phyloP scores from a whole-genome alignment of 257 asterid species.

The Solanum infundibuliforme region DNA sequence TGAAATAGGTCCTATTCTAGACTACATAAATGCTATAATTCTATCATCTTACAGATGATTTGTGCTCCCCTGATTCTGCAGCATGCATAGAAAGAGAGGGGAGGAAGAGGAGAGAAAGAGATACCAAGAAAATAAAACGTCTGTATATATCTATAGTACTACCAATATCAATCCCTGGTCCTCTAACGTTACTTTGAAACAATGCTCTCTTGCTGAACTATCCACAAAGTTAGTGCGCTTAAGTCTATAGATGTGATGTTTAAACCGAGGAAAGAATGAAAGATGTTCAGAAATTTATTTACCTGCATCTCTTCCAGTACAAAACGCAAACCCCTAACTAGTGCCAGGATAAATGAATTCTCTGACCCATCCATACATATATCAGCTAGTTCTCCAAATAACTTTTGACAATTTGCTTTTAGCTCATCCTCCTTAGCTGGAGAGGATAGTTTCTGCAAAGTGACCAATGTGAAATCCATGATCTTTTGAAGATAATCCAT shows the following conservation, averaged over 20 bases:
- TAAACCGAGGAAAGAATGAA: background rate
- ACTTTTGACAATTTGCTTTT: constrained; percentile 38
- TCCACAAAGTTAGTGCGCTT: background rate
- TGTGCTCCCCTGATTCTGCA: background rate
- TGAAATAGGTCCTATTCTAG: background rate
- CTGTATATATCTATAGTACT: background rate
- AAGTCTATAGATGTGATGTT: background rate
- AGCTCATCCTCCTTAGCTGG: constrained; percentile 70
- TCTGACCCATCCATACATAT: constrained; percentile 28
- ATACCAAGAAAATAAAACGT: background rate
- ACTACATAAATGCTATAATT: background rate
- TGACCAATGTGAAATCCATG: constrained; percentile 52
- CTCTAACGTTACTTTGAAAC: background rate
- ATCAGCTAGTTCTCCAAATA: constrained; percentile 52
- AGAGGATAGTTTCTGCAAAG: constrained; percentile 70
- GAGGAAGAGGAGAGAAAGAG: background rate
- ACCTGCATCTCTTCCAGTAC: constrained; percentile 89
- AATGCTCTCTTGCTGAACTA: background rate
- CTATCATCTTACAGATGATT: background rate
- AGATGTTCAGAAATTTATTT: background rate
- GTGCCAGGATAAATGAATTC: constrained; percentile 32
- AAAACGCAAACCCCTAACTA: constrained; percentile 77
- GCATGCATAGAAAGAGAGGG: background rate
- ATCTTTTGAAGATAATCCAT: constrained; percentile 62
- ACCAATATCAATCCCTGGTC: background rate